Evolutionary conservation across 106 monocot species (phyloP).

Genomic region (Dioscorea dumetorum): DNA sequence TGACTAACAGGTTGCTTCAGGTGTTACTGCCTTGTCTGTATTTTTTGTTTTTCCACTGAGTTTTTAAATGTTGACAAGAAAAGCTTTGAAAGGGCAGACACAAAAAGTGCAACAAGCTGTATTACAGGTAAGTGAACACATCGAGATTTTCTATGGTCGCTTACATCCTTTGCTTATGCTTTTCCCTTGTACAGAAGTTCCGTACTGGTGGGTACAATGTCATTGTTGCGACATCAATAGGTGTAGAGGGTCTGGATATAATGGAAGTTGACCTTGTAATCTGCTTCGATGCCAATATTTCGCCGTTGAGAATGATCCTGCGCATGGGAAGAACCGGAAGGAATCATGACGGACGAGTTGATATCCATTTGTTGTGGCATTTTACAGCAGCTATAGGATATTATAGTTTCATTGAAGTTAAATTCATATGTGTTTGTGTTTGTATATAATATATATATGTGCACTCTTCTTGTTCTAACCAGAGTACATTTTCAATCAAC

Average conservation of each 20-base stretch:
- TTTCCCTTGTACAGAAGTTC: slow-evolving; percentile 57
- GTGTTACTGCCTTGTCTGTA: too few species aligned
- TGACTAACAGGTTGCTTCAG: too few species aligned
- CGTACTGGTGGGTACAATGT: slow-evolving; percentile 84
- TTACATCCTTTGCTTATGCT: background rate
- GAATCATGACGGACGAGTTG: slow-evolving; percentile 89
- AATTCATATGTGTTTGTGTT: too few species aligned
- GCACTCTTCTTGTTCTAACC: too few species aligned
- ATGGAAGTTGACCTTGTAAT: slow-evolving; percentile 99
- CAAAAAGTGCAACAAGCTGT: slow-evolving; percentile 98
- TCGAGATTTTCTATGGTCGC: too few species aligned
- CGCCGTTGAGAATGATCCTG: slow-evolving; percentile 95
- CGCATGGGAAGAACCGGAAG: slow-evolving; percentile 99
- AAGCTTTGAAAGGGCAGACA: too few species aligned
- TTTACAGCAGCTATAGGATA: too few species aligned
- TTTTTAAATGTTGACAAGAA: too few species aligned
- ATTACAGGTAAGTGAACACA: slow-evolving; percentile 46
- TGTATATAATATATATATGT: too few species aligned
- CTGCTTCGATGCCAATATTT: slow-evolving; percentile 97
- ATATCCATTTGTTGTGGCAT: slow-evolving; percentile 98
- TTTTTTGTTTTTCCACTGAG: too few species aligned
- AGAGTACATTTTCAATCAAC: too few species aligned
- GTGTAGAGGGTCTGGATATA: slow-evolving; percentile 98
- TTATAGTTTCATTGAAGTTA: too few species aligned
- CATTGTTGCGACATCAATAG: slow-evolving; percentile 97